Evolutionary conservation across 768 basidiomycete species (phyloP), one percentile per base, ranked within the genome.

Genomic region (Infundibulicybe gibba): DNA sequence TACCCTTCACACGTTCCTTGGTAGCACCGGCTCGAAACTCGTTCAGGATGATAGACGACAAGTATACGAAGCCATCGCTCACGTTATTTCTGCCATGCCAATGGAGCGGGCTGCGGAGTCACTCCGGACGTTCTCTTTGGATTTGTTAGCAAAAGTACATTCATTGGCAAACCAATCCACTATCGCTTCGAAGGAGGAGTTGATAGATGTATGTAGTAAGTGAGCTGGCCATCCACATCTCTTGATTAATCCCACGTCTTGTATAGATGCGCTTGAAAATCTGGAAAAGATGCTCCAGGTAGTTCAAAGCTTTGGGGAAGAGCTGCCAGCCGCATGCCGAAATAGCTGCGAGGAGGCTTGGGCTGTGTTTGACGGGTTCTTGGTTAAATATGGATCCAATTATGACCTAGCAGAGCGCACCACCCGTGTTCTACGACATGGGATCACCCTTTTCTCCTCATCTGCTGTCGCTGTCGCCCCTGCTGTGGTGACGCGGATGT

Each of bases 61-160:
- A 63, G 87, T 99, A 14, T 93, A 94, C 57, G 94, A 97, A 61
- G 97, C 94, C 12, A 94, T 98, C 54, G 94, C 91, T 4, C 84
- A 90, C 66, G 90, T 99, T 45, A 94, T 99, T 47, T 89, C 87
- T 41, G 88, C 85, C 0, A 97, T 98, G 94, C 83, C 89, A 2
- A 87, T 94, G 76, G 81, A 84, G 44, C 81, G 83, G 50, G 92
- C 92, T 10, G 90, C 94, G 0, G 80, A 83, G 54, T 92, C 90
- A 1, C 78, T 99, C 38, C 83, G 84, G 51, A 83, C 85, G 12
- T 99, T 99, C 63, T 81, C 88, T 25, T 69, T 87, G 53, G 94
- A 94, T 54, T 83, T 97, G 47, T 71, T 99, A 17, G 73, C 83
- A 14, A 76, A 82, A 49, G 77, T 97, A 6, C 91, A 94, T 62